Conservation (phyloP, 176 grass and related monocot genomes). For the Hyparrhenia diplandra region DNA sequence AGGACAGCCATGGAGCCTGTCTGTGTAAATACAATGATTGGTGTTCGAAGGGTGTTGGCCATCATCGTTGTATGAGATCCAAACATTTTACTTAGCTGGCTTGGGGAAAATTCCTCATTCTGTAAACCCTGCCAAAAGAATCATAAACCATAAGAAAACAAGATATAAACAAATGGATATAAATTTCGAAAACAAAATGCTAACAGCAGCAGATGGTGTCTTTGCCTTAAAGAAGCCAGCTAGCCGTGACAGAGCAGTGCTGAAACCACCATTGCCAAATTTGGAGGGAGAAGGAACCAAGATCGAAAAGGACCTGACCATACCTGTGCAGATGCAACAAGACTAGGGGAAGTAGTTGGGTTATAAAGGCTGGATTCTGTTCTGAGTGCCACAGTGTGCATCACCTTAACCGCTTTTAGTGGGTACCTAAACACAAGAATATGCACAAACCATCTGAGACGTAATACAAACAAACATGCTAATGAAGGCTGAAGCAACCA, state of each 20-base stretch:
- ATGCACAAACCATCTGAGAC: slow-evolving; percentile 20
- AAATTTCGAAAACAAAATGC: background rate
- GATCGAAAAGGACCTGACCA: background rate
- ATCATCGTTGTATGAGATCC: slow-evolving; percentile 91
- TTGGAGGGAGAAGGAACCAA: background rate
- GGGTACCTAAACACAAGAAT: slow-evolving; percentile 62
- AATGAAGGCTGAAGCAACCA: background rate
- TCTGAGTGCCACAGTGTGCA: slow-evolving; percentile 88
- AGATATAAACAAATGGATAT: background rate
- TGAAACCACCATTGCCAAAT: background rate
- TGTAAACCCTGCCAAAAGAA: slow-evolving; percentile 48
- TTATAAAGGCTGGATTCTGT: slow-evolving; percentile 84
- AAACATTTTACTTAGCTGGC: slow-evolving; percentile 83
- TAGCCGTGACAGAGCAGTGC: background rate
- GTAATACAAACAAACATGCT: background rate
- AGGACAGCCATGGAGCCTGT: slow-evolving; percentile 93
- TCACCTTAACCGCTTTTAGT: slow-evolving; percentile 94
- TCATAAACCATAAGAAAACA: slow-evolving; percentile 1
- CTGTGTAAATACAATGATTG: slow-evolving; percentile 95
- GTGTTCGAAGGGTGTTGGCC: slow-evolving; percentile 74
- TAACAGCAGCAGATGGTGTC: background rate
- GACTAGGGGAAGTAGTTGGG: slow-evolving; percentile 29
- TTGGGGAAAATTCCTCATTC: slow-evolving; percentile 49
- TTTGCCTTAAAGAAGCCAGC: background rate
- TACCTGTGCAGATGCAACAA: slow-evolving; percentile 52